These are phyloP conservation scores for Globisporangium parvum DNA, from an alignment of 352 stramenopile genomes.

Conservation along the genomic window DNA sequence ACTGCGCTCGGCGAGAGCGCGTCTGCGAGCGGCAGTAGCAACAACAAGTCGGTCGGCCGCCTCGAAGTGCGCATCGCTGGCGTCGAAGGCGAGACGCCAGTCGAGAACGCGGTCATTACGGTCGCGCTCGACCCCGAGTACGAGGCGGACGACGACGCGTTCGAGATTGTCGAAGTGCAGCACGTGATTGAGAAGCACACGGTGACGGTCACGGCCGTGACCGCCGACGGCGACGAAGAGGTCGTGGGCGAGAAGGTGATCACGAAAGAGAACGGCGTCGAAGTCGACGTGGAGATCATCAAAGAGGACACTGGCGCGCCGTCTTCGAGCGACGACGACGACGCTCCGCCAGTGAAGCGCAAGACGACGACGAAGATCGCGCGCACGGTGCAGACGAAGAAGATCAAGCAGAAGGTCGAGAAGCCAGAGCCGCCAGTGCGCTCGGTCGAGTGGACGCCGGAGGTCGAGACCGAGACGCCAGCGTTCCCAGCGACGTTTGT, in stretches of 20 bases:
- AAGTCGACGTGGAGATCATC: conserved; percentile 26
- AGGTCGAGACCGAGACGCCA: conserved; percentile 6
- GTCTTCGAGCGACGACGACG: conserved; percentile 3
- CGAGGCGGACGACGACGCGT: conserved; percentile 34
- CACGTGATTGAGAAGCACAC: conserved; percentile 53
- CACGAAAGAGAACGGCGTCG: conserved; percentile 28
- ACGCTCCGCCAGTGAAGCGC: conserved; percentile 22
- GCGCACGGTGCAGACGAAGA: conserved; percentile 45
- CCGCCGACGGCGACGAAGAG: conserved; percentile 19
- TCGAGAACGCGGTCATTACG: conserved; percentile 49
- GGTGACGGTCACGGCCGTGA: conserved; percentile 40
- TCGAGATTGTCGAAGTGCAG: conserved; percentile 41
- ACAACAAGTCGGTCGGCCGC: conserved; percentile 64
- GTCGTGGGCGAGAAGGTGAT: conserved; percentile 17
- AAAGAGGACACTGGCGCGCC: conserved; percentile 21
- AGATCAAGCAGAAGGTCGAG: conserved; percentile 47
- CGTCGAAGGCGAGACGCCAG: conserved; percentile 52
- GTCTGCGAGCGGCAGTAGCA: conserved; percentile 9
- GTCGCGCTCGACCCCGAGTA: conserved; percentile 76
- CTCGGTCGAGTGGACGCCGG: conserved; percentile 23
- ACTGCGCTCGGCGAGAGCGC: conserved; percentile 37
- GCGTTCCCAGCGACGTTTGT: conserved; percentile 66
- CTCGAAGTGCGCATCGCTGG: conserved; percentile 52
- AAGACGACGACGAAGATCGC: conserved; percentile 61
- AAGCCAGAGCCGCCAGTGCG: conserved; percentile 36